These are phyloP conservation scores for Ailanthus altissimus DNA, from an alignment of 345 rosid genomes.

Conservation along the genomic window DNA sequence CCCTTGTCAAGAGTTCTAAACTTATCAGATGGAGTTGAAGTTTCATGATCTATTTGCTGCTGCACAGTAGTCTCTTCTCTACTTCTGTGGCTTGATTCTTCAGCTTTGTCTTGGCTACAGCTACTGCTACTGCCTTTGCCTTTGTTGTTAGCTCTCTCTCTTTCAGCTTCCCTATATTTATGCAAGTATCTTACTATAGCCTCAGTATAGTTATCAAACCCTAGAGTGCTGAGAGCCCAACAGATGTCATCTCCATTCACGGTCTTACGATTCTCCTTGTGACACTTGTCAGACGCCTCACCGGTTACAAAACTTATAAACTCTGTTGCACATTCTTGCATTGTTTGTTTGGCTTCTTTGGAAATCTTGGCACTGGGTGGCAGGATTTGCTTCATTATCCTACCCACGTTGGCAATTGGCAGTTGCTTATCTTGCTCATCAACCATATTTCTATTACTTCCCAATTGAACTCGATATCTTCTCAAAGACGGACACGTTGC, in stretches of 20 bases:
- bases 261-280: conserved; percentile 85
- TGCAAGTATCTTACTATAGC: conserved; percentile 63
- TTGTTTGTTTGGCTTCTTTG: conserved; percentile 74
- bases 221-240: conserved; percentile 77
- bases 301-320: conserved; percentile 80
- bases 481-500: conserved; percentile 25
- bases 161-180: conserved; percentile 63
- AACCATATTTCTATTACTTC: conserved; percentile 34
- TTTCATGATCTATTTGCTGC: conserved; percentile 11
- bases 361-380: conserved; percentile 82
- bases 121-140: conserved; percentile 27
- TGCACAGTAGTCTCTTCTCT: conserved; percentile 8
- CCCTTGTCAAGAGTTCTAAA: conserved; percentile 57
- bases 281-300: conserved; percentile 87
- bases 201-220: conserved; percentile 71
- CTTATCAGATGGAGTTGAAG: conserved; percentile 26
- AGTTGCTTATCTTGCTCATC: conserved; percentile 64
- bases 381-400: conserved; percentile 73
- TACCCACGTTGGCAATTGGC: conserved; percentile 79
- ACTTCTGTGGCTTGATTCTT: conserved; percentile 24
- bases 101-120: conserved; percentile 35
- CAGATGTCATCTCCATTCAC: conserved; percentile 83
- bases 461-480: conserved; percentile 7
- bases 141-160: conserved; percentile 44
- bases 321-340: conserved; percentile 87